These are phyloP conservation scores for Cyberlindnera misumaiensis DNA, from an alignment of 805 yeast genomes.

Conservation along the genomic window DNA sequence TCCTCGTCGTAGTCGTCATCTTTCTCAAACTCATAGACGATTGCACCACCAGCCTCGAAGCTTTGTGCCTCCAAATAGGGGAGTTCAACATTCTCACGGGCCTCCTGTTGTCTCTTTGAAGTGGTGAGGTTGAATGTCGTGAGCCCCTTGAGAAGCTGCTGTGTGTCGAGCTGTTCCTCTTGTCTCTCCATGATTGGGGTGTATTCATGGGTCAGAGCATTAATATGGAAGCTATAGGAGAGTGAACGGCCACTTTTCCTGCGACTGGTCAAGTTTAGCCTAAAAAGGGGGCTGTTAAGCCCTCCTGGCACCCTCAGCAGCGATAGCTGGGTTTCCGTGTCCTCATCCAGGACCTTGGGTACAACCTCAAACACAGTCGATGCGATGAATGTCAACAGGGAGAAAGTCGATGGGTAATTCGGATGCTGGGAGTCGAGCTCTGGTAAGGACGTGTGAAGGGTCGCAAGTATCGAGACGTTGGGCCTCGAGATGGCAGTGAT, in stretches of 20 bases:
- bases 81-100: constrained; percentile 77
- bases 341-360: constrained; percentile 39
- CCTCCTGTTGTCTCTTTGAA: constrained; percentile 65
- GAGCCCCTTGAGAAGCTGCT: constrained; percentile 55
- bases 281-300: constrained; percentile 41
- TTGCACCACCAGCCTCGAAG: constrained; percentile 82
- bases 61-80: constrained; percentile 90
- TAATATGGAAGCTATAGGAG: constrained; percentile 45
- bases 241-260: constrained; percentile 82
- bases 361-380: constrained; percentile 60
- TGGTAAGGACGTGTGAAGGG: constrained; percentile 39
- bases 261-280: constrained; percentile 52
- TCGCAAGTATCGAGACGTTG: constrained; percentile 37
- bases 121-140: constrained; percentile 86
- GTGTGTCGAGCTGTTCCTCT: constrained; percentile 29
- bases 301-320: constrained; percentile 44
- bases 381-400: constrained; percentile 61
- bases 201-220: constrained; percentile 40
- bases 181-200: constrained; percentile 22
- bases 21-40: constrained; percentile 90
- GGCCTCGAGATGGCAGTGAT: constrained; percentile 45
- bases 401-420: constrained; percentile 48
- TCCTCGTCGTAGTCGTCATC: constrained; percentile 98
- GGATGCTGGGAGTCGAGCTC: constrained; percentile 23
- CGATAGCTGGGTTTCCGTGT: constrained; percentile 35